A percentile compares a stretch with the other conserved stretches of the same genome.
Conservation (phyloP, 2,329 filamentous ascomycete species). For the Talaromyces sp. region DNA sequence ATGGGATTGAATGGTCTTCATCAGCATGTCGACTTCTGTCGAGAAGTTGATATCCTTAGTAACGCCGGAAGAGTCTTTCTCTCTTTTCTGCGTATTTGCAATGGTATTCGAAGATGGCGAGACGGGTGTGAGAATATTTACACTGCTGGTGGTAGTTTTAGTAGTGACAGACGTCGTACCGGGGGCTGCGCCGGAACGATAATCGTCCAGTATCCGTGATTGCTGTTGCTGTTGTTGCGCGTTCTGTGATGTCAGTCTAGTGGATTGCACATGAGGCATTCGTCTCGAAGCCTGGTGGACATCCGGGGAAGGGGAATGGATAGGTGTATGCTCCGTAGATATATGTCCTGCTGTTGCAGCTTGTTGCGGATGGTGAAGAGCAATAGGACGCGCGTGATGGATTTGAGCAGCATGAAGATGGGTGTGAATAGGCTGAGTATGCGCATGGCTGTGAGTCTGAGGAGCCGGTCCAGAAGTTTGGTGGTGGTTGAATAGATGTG, state of each 20-base stretch:
- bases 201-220: constrained; percentile 4
- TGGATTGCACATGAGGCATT: constrained; percentile 3
- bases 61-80: background rate
- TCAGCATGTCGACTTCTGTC: constrained; percentile 82
- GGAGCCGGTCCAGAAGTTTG: constrained; percentile 2
- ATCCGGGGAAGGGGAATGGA: constrained; percentile 12
- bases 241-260: constrained; percentile 1
- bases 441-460: constrained; percentile 8
- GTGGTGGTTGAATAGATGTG: constrained; percentile 22
- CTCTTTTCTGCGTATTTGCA: constrained; percentile 5
- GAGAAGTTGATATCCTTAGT: constrained; percentile 59
- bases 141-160: background rate
- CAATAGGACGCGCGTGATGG: background rate
- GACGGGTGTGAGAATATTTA: background rate
- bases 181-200: constrained; percentile 4
- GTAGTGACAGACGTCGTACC: background rate
- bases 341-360: constrained; percentile 3
- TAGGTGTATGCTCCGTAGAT: constrained; percentile 10
- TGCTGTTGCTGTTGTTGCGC: constrained; percentile 4
- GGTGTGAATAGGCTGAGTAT: constrained; percentile 3
- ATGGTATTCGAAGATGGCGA: background rate
- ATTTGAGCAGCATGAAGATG: background rate
- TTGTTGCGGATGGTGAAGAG: constrained; percentile 1
- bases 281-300: background rate
- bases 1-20: constrained; percentile 75